Conservation (phyloP, 495 filamentous ascomycete species). For the Trichodelitschia bisporula region DNA sequence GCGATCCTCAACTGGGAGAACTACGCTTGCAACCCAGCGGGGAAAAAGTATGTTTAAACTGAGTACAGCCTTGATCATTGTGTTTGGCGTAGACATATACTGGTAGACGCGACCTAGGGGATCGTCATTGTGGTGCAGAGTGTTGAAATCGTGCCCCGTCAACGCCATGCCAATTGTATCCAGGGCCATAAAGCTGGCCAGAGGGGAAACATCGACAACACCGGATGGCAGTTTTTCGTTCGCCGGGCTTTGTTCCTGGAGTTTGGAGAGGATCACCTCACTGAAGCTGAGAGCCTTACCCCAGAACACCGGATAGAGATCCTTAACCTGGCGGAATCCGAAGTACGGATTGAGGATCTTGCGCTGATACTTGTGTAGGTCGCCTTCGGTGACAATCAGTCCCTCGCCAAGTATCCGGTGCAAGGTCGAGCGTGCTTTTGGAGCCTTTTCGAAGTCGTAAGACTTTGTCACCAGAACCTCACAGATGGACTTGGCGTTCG, state of each 20-base stretch:
- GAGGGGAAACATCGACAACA: no score
- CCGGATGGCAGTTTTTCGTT: constrained; percentile 14
- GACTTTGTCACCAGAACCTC: constrained; percentile 38
- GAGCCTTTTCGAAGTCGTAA: constrained; percentile 63
- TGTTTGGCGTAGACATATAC: not conserved
- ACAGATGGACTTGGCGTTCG: constrained; percentile 31
- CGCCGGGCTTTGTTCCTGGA: not conserved
- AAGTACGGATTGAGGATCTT: constrained; percentile 69
- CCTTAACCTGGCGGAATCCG: constrained; percentile 60
- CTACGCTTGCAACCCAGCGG: constrained; percentile 23
- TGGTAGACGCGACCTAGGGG: not conserved
- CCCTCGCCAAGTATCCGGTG: constrained; percentile 48
- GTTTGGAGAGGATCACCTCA: constrained; percentile 15
- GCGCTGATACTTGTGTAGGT: constrained; percentile 58
- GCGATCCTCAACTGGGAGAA: constrained; percentile 24
- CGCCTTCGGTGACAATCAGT: constrained; percentile 59
- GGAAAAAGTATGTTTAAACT: constrained; percentile 21
- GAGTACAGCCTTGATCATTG: constrained; percentile 10
- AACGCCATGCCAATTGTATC: constrained; percentile 73
- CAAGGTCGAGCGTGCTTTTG: constrained; percentile 25
- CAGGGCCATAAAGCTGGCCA: constrained; percentile 47
- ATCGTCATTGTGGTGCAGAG: constrained; percentile 27
- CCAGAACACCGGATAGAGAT: constrained; percentile 73
- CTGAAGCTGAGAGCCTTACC: constrained; percentile 25
- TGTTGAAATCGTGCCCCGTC: constrained; percentile 55